Evolutionary conservation across 1,139 yeast species (phyloP), one percentile per base, ranked within the genome.

Genomic region (Hyphopichia burtonii): DNA sequence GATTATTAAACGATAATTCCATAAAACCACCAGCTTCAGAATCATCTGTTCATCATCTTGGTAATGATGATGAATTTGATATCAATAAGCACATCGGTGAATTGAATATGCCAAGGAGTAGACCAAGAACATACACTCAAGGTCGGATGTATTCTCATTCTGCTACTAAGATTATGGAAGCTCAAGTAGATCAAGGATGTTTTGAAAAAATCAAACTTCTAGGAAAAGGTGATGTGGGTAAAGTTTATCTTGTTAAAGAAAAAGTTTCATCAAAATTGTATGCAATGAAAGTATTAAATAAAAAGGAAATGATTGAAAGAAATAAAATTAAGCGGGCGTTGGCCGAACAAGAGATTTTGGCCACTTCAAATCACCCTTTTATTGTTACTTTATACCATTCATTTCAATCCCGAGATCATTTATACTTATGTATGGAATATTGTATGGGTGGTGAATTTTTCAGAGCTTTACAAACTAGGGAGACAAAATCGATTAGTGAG

Each of bases 371-470:
- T 60, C 99, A 94, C 63, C 99, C 99, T 0, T 94, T 94, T 56
- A 93, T 94, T 55, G 98, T 94, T 35, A 90, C 99, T 0, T 72
- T 94, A 36, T 91, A 94, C 59, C 99, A 94, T 63, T 90, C 97
- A 0, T 94, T 94, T 68, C 99, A 94, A 64, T 86, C 96, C 11
- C 94, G 88, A 43, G 97, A 91, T 51, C 83, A 86, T 58, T 67
- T 94, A n/a, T 94, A 91, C 57, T 76, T 94, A 40, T 94, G 99
- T 61, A 91, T 94, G 96, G 99, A 94, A 63, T 94, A 93, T 57
- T 94, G 99, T 60, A 90, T 93, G 94, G 99, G 99, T 17, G 99
- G 99, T 38, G 99, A 94, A 65, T 94, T 94, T 59, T 94, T 94
- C 71, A 73, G 99, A 45, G 99, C 99, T 0, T 68, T 94, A 41